phyloP scores from a whole-genome alignment of 495 filamentous ascomycete genomes.

The Thermothielavioides terrestris region DNA sequence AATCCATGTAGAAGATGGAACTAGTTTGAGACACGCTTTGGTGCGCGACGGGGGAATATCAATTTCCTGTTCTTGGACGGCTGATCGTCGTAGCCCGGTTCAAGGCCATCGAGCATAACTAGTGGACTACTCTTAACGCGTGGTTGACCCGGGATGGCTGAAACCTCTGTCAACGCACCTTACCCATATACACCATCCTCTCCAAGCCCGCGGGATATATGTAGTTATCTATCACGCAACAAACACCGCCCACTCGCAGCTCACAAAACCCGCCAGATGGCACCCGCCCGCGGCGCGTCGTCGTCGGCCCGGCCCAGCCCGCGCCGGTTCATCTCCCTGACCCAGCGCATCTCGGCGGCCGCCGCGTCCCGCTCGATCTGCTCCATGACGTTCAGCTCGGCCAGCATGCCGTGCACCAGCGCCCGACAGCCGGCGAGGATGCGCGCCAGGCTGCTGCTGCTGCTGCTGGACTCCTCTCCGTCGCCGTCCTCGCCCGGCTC shows the following conservation, averaged over 20 bases:
- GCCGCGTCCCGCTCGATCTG: slow-evolving; percentile 39
- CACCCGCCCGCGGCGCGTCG: slow-evolving; percentile 17
- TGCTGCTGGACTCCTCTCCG: slow-evolving; percentile 19
- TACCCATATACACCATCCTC: background rate
- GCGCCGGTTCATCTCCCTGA: slow-evolving; percentile 36
- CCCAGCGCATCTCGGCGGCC: slow-evolving; percentile 39
- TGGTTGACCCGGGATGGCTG: too few relatives aligned
- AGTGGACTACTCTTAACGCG: too few relatives aligned
- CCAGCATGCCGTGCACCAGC: slow-evolving; percentile 40
- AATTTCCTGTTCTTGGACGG: too few relatives aligned
- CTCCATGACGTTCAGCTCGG: slow-evolving; percentile 40
- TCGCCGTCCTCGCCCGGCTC: background rate
- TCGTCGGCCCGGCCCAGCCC: background rate
- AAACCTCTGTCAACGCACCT: too few relatives aligned
- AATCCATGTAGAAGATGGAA: too few relatives aligned
- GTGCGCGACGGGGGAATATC: too few relatives aligned
- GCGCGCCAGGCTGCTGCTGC: slow-evolving; percentile 29
- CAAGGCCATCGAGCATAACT: too few relatives aligned
- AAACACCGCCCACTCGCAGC: background rate
- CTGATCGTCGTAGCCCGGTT: too few relatives aligned
- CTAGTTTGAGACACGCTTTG: too few relatives aligned
- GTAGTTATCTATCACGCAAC: background rate
- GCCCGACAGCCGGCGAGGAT: slow-evolving; percentile 31
- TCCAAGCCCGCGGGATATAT: background rate
- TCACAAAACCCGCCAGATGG: slow-evolving; percentile 27